Conservation (phyloP, 2,329 filamentous ascomycete species). For the Fusarium sp. region DNA sequence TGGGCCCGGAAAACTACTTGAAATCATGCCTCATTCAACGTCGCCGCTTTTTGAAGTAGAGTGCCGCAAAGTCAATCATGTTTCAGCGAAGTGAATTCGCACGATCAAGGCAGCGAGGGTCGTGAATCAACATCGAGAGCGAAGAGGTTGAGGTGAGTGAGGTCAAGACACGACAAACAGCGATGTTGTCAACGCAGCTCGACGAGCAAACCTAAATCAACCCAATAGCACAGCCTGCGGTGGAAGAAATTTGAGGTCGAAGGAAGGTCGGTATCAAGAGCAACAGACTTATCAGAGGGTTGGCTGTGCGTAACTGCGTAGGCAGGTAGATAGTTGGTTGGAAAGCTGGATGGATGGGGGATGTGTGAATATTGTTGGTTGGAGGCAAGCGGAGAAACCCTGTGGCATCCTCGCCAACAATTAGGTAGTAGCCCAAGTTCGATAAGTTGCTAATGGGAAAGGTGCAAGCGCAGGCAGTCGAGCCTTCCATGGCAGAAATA, state of each 20-base stretch:
- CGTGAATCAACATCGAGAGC: conserved; percentile 8
- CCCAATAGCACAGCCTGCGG: neutral
- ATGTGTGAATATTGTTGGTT: conserved; percentile 12
- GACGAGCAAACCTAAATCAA: neutral
- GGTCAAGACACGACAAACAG: neutral
- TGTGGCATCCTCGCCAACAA: conserved; percentile 6
- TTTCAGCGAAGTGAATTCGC: conserved; percentile 23
- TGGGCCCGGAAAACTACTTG: conserved; percentile 23
- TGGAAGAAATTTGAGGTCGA: neutral
- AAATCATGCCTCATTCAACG: conserved; percentile 43
- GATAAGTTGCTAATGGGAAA: neutral
- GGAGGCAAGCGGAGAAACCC: conserved; percentile 28
- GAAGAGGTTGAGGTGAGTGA: neutral
- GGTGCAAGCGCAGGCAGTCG: neutral
- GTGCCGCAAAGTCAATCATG: conserved; percentile 34
- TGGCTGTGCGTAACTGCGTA: neutral
- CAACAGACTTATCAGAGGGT: neutral
- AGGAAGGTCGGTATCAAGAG: neutral
- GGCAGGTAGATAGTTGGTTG: neutral
- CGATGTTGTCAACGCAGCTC: neutral
- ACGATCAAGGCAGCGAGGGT: neutral
- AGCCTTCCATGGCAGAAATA: neutral
- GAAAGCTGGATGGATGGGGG: neutral
- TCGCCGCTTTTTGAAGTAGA: conserved; percentile 40
- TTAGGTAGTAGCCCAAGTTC: neutral